phyloP scores from a whole-genome alignment of 805 yeast species.

The Saturnispora gosingensis region DNA sequence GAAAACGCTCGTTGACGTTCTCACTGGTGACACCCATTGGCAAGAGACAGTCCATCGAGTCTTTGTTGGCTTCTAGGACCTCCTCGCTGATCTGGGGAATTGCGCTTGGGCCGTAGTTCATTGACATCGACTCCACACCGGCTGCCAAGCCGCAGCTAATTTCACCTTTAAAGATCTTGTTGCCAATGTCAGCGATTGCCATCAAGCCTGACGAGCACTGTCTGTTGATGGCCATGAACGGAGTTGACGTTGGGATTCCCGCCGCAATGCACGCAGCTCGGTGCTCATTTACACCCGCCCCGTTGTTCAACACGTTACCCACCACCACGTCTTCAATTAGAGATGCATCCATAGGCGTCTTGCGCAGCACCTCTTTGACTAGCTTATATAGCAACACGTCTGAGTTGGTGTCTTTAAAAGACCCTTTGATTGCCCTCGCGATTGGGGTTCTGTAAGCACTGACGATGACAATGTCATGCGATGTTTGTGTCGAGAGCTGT shows the following conservation, averaged over 20 bases:
- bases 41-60: constrained; percentile 67
- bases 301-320: constrained; percentile 86
- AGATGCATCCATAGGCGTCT: constrained; percentile 38
- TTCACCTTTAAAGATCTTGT: constrained; percentile 79
- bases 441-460: constrained; percentile 87
- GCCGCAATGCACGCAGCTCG: constrained; percentile 88
- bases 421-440: constrained; percentile 80
- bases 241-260: constrained; percentile 73
- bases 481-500: constrained; percentile 43
- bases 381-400: constrained; percentile 69
- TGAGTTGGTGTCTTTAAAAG: constrained; percentile 71
- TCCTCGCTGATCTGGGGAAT: constrained; percentile 49
- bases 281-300: constrained; percentile 93
- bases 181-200: constrained; percentile 84
- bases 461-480: constrained; percentile 86
- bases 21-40: constrained; percentile 98
- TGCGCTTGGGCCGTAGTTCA: constrained; percentile 74
- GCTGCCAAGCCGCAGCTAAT: constrained; percentile 85
- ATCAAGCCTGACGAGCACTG: constrained; percentile 93
- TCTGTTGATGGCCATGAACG: constrained; percentile 80
- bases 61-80: constrained; percentile 33
- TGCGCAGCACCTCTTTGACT: constrained; percentile 49
- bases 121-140: constrained; percentile 94
- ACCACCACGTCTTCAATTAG: constrained; percentile 77
- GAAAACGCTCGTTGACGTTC: constrained; percentile 66